Evolutionary conservation across 768 basidiomycete species (phyloP), one percentile per base, ranked within the genome.

Genomic region (Udeniomyces megalosporus): DNA sequence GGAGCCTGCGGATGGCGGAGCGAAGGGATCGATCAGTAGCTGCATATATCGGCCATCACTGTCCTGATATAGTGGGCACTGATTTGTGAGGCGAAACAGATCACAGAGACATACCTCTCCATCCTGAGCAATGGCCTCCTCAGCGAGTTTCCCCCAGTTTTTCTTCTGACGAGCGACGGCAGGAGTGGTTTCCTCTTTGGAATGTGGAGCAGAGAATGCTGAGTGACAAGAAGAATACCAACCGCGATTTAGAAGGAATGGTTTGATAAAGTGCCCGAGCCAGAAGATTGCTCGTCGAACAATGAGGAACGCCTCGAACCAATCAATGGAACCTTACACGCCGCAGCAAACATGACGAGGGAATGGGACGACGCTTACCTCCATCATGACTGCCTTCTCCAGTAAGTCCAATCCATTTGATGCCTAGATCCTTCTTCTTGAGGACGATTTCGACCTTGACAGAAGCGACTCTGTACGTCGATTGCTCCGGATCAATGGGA

Each of bases 141-240:
- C 74, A 42, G 85, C 80, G 64, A 88, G 84, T 22, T 78, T 76
- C 60, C 93, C 91, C 93, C 93, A 99, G 69, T 99, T 90, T 77
- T 87, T 91, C 61, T 70, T 76, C 51, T 64, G 66, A 55, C 58
- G 74, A 69, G 69, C 72, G 35, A 74, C 66, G 54, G 69, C 68
- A 22, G 59, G 65, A 1, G 76, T 71, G 38, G 76, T 71, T 17
- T 75, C 66, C 15, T 56, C 49, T 42, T 54, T 61, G 12, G 52
- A 32, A n/a, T 54, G 52, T 6, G 76, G 66, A 12, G 76, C 66
- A 29, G 73, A 58, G 34, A 71, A 52, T 50, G 73, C 62, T 67
- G 72, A 61, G 50, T 12, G 29, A 12, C 38, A 31, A 44, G 10
- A 46, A 52, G 46, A 55, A 46, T 29, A 4, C 51, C n/a, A n/a